Base-by-base conservation (phyloP, 306 rosid species). In the Malus sylvestris region DNA sequence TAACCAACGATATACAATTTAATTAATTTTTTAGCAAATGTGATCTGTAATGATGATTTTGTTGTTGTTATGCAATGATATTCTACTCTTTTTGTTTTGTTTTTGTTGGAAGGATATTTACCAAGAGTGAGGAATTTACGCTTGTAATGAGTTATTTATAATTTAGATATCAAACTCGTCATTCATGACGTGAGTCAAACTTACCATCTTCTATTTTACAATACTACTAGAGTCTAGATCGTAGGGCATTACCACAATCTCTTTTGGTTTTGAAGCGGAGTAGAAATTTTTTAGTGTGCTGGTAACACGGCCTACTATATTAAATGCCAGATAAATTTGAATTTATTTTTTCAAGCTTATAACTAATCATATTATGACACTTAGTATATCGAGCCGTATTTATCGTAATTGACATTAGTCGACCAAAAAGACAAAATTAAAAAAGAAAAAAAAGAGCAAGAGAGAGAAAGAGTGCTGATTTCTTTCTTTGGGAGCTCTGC, bases 251-350 rank as follows among this genome's bases (percentile, higher is more conserved):
- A 38, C 42, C 42, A 6, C 42, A 38, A 38, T 2, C 9, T 38
- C 2, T 6, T 38, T 38, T 1, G 9, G 42, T 38, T 38, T 38
- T 38, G 2, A 35, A 35, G 40, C 2, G 9, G 2, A 7, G 40
- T 1, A 7, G 9, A 35, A 35, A 35, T 6, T 6, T 35, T 35
- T 35, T 0, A 35, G 38, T 35, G 0, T 35, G 9, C 0, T 38
- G 0, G 0, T 38, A 38, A 7, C 10, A 38, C 0, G 10, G 0
- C 0, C 2, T 1, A 38, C 0, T 38, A 38, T 0, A 38, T 38
- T 38, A 38, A 38, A 38, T 38, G 0, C 0, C 42, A 7, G 2
- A 38, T 38, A 38, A 38, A 1, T 1, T 38, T 38, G 9, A 38
- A 38, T 38, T 38, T 38, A 38, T 38, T 7, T 38, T 7, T 38